Base-by-base conservation (phyloP, 371 early-diverging fungal species). In the Mortierella sp. region DNA sequence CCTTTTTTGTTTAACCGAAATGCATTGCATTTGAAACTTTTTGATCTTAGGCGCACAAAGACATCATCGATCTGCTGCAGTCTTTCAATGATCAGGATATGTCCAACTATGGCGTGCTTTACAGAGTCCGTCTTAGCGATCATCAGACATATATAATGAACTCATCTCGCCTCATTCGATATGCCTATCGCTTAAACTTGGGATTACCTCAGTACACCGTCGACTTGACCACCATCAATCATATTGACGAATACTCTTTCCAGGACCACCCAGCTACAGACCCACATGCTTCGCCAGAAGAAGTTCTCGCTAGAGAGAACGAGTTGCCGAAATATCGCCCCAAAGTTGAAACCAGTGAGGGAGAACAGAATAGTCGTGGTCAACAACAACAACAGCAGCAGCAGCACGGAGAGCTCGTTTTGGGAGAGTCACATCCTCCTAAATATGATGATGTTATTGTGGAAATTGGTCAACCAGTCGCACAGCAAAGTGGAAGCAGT, bases 201-300 rank as follows among this genome's bases (percentile, higher is more conserved):
- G 75, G 71, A 0, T 57, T 79, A 0, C 79, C 79, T 3, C 60
- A 64, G n/a, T 74, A 71, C 68, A 49, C 61, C 0, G 32, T 73
- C 4, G 79, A 79, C 18, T 59, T 79, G 47, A 79, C 75, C 16
- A 79, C 79, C 11, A 71, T 74, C 37, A 72, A 74, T 47, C 79
- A 79, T 26, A 74, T 79, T 22, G 79, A 79, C 62, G 68, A 74
- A 51, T 55, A 61, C 62, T 79, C 79, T 20, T 79, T 79, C 45
- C 70, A 73, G 55, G 65, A 73, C 20, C 73, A 78, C 32, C 78
- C 78, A 5, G 66, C 78, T 10, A 18, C 62, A 6, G 73, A 69
- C 49, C 78, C 78, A 14, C 73, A 78, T 70, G 78, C 78, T 2
- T 61, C 66, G 2, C 61, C 64, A 10, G 73, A 72, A 45, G 73